Percentiles rank a stretch among this genome's conserved stretches.
Evolutionary conservation across 768 basidiomycete genomes (phyloP).

Genomic region (Tricholoma matsutake): DNA sequence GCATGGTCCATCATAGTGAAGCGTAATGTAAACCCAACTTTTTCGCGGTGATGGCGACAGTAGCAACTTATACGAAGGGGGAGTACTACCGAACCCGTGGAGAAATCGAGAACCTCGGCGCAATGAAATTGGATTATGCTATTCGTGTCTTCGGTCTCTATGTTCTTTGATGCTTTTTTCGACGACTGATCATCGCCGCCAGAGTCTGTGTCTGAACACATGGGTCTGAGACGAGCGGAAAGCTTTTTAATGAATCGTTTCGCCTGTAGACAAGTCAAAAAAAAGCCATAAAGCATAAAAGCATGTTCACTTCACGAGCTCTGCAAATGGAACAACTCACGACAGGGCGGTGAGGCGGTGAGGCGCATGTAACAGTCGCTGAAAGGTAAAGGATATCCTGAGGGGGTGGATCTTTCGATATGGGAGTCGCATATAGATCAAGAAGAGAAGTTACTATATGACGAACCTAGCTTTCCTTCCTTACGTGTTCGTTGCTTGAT

Average conservation of each 20-base stretch:
- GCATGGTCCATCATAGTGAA: constrained; percentile 82
- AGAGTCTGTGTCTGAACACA: constrained; percentile 74
- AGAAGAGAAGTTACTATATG: background rate
- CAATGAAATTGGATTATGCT: constrained; percentile 97
- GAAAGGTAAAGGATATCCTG: constrained; percentile 71
- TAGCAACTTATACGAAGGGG: constrained; percentile 97
- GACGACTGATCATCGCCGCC: constrained; percentile 39
- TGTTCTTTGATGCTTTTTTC: constrained; percentile 41
- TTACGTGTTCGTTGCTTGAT: constrained; percentile 85
- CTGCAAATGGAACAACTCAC: constrained; percentile 84
- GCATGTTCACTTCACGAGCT: constrained; percentile 65
- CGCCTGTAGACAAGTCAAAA: constrained; percentile 44
- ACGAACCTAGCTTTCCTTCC: constrained; percentile 75
- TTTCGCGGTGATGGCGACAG: constrained; percentile 97
- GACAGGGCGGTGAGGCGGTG: constrained; percentile 72
- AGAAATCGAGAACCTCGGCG: constrained; percentile 84
- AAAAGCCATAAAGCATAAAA: constrained; percentile 4
- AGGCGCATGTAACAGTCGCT: constrained; percentile 76
- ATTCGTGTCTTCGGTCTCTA: constrained; percentile 61
- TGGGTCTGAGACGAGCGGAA: constrained; percentile 80
- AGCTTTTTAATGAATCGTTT: constrained; percentile 89
- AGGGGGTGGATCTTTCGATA: constrained; percentile 53
- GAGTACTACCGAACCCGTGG: constrained; percentile 85
- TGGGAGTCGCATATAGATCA: constrained; percentile 16
- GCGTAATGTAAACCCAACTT: constrained; percentile 88